Evolutionary conservation across 495 filamentous ascomycete genomes (phyloP).

Genomic region (Neurospora sp.): DNA sequence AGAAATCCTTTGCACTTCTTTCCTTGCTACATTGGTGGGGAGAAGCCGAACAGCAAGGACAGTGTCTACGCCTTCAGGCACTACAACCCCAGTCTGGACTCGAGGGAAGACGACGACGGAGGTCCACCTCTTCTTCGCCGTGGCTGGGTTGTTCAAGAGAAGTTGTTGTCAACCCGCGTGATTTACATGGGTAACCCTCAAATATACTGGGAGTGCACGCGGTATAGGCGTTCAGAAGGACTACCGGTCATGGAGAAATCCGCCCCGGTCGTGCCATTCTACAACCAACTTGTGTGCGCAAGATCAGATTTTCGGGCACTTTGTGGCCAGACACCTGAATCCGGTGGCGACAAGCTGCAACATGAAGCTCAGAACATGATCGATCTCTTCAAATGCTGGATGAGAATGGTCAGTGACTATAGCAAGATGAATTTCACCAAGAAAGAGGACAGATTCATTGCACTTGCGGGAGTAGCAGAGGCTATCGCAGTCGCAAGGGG

Average conservation of each 20-base stretch:
- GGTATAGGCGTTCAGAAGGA: not conserved
- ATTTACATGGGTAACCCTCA: not conserved
- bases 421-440: conserved; percentile 3
- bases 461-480: conserved; percentile 11
- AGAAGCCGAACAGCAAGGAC: not conserved
- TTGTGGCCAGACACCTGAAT: not conserved
- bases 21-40: not conserved
- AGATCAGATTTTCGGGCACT: not conserved
- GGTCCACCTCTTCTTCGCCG: not conserved
- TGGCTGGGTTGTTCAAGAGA: not conserved
- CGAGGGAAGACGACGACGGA: not conserved
- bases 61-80: not conserved
- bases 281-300: not conserved
- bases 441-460: conserved; percentile 8
- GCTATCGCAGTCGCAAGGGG: not conserved
- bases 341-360: not conserved
- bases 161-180: not conserved
- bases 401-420: conserved; percentile 1
- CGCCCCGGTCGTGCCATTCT: not conserved
- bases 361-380: not conserved
- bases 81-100: not conserved
- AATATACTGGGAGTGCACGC: not conserved
- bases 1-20: not conserved
- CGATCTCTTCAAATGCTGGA: not conserved
- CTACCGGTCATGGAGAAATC: not conserved